These are phyloP conservation scores for Capsella bursapastoris DNA, from an alignment of 345 rosid genomes.

Conservation along the genomic window DNA sequence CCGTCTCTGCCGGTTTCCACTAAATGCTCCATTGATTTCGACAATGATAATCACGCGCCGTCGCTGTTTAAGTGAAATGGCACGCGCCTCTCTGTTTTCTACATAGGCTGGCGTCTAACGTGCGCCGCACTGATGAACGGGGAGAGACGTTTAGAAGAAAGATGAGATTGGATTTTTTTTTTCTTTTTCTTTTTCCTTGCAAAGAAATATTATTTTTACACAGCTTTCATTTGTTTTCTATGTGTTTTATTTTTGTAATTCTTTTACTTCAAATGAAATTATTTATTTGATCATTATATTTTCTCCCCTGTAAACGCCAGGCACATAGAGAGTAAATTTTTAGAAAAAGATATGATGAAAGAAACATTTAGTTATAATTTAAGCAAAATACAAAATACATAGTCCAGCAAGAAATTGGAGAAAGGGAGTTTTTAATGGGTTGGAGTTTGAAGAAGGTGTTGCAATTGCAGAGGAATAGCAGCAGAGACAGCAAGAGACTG, in stretches of 20 bases:
- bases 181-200: background rate
- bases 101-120: constrained; percentile 21
- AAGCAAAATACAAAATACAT: background rate
- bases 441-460: constrained; percentile 42
- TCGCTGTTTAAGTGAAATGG: constrained; percentile 21
- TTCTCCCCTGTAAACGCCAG: background rate
- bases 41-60: constrained; percentile 32
- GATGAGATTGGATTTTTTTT: background rate
- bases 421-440: constrained; percentile 46
- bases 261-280: background rate
- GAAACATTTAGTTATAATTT: background rate
- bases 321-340: background rate
- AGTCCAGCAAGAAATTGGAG: background rate
- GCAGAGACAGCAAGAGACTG: constrained; percentile 50
- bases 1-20: constrained; percentile 54
- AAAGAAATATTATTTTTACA: background rate
- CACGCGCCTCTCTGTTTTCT: constrained; percentile 11
- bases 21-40: constrained; percentile 52
- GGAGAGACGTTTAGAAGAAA: constrained; percentile 2
- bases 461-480: constrained; percentile 42
- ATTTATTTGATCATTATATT: background rate
- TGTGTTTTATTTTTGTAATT: background rate
- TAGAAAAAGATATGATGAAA: background rate
- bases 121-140: constrained; percentile 29
- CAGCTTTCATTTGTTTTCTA: background rate